These are phyloP conservation scores for Rhododendron griersonianum DNA, from an alignment of 148 eudicot species.

Conservation along the genomic window DNA sequence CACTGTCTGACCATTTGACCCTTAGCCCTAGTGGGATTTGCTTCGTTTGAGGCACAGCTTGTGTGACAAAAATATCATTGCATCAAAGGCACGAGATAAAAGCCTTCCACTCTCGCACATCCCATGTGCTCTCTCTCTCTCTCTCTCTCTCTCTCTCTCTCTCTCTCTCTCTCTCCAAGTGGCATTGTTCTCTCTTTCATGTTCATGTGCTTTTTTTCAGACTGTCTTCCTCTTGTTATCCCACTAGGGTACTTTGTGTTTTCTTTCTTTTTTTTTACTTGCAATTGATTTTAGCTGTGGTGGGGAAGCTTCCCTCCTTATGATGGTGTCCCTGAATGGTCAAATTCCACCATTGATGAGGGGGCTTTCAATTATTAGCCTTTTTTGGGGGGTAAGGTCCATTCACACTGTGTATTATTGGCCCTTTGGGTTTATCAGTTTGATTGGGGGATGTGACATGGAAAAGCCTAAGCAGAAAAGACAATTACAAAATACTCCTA, in stretches of 20 bases:
- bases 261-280: not conserved
- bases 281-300: not conserved
- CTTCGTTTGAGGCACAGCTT: slow-evolving; percentile 14
- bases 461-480: not conserved
- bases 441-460: not conserved
- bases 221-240: slow-evolving; percentile 6
- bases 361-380: not conserved
- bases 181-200: not conserved
- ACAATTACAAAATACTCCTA: not conserved
- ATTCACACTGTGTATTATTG: not conserved
- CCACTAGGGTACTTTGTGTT: not conserved
- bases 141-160: not conserved
- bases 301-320: not conserved
- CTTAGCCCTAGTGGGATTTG: not conserved
- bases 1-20: slow-evolving; percentile 13
- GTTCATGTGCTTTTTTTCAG: slow-evolving; percentile 2
- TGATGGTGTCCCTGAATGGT: slow-evolving; percentile 17
- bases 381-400: not conserved
- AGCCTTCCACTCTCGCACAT: slow-evolving; percentile 3
- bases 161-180: not conserved
- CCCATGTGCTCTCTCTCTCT: slow-evolving; percentile 14
- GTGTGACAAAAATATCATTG: slow-evolving; percentile 21
- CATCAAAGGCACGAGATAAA: slow-evolving; percentile 19
- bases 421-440: not conserved
- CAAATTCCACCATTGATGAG: slow-evolving; percentile 15